These are phyloP conservation scores for Chrysanthemum lavandulifolium DNA, from an alignment of 129 eudicot genomes.

Conservation along the genomic window DNA sequence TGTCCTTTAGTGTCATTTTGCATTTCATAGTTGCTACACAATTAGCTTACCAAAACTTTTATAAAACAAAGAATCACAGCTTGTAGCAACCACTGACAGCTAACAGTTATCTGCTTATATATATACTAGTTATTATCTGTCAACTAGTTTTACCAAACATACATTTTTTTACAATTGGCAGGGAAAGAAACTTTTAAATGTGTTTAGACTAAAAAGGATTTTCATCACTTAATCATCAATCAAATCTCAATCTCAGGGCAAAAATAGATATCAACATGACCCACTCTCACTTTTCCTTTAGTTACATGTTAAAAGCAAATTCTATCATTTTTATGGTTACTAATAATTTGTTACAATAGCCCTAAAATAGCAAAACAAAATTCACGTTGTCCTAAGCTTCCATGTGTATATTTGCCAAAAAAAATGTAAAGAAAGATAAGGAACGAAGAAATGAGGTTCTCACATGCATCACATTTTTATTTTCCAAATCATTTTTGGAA, in stretches of 20 bases:
- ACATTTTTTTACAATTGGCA: background rate
- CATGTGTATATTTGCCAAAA: conserved; percentile 4
- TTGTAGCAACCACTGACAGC: no score
- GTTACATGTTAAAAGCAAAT: background rate
- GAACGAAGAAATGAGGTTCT: background rate
- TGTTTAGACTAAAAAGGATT: conserved; percentile 10
- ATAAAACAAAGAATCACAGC: no score
- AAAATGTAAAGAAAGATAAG: background rate
- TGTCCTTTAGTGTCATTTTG: no score
- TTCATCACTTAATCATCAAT: background rate
- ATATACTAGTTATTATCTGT: no score
- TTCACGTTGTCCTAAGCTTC: background rate
- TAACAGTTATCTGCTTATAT: no score
- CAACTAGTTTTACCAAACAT: no score
- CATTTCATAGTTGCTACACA: no score
- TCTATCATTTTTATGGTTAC: background rate
- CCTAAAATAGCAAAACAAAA: background rate
- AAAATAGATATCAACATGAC: conserved; percentile 4
- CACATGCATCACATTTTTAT: conserved; percentile 25
- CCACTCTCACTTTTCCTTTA: conserved; percentile 13
- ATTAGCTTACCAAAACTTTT: no score
- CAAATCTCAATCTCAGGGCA: background rate
- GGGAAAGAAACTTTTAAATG: conserved; percentile 14
- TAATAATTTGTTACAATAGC: background rate
- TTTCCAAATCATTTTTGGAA: background rate